Conservation (phyloP, 345 rosid species). For the Eutrema heterophyllum region DNA sequence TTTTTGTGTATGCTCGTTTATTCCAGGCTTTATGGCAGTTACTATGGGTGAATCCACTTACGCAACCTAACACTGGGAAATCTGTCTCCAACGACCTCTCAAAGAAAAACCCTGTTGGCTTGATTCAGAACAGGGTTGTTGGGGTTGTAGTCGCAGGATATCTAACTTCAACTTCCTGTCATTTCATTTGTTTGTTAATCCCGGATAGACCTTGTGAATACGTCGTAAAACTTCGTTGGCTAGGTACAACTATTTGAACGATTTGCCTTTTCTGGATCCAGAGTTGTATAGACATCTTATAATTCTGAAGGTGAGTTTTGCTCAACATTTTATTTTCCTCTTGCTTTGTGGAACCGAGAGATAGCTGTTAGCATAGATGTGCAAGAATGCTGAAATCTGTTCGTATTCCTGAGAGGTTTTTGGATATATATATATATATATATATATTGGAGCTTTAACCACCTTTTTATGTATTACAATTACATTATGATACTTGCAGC, state of each 20-base stretch:
- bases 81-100: constrained; percentile 31
- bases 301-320: constrained; percentile 69
- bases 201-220: neutral
- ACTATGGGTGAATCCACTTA: constrained; percentile 71
- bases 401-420: neutral
- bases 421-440: too few species aligned
- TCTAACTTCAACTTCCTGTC: constrained; percentile 6
- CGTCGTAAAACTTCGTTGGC: constrained; percentile 15
- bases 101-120: constrained; percentile 55
- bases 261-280: constrained; percentile 95
- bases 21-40: constrained; percentile 95
- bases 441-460: neutral
- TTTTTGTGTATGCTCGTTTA: neutral
- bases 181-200: neutral
- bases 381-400: neutral
- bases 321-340: neutral
- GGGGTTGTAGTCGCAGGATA: constrained; percentile 58
- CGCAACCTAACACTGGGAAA: constrained; percentile 46
- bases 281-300: constrained; percentile 96
- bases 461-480: neutral
- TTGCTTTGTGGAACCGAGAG: constrained; percentile 16
- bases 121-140: constrained; percentile 65
- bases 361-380: constrained; percentile 7
- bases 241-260: constrained; percentile 92
- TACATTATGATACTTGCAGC: constrained; percentile 44